Base-by-base conservation (phyloP, 768 basidiomycete genomes). In the Lactarius hengduanensis region DNA sequence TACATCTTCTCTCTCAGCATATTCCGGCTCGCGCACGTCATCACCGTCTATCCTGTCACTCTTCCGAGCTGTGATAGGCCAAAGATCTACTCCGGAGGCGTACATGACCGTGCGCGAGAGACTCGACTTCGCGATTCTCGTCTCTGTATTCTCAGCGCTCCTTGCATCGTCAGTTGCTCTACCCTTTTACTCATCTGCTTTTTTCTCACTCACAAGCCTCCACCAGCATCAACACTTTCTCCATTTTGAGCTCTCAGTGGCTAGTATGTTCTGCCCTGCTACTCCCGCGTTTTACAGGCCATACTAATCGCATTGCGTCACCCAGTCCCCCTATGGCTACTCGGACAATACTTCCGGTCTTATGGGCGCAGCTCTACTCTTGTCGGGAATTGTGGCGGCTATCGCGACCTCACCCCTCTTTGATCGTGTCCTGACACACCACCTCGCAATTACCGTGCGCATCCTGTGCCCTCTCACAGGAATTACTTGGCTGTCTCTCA, bases 381-480 rank as follows among this genome's bases (percentile, higher is more conserved):
- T 92, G 41, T 80, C 87, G 0, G 92, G 93, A 26, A 83, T 94
- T 65, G 75, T 90, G 2, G 82, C 86, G 11, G 88, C 92, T 0
- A 77, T 87, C 36, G 71, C 87, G 58, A 83, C 87, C 0, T 85
- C 92, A 0, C 93, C 92, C 0, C 75, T 93, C 4, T 88, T 92
- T 72, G 92, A 94, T 72, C 86, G 92, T 22, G 84, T 92, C n/a
- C 84, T 94, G 67, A 93, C 90, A 11, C 83, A 87, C 69, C 85
- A 85, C 66, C 80, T 92, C 45, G 89, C 85, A 0, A 68, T 84
- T 13, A 84, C 86, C 3, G 71, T 81, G 62, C 90, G 88, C 63
- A 65, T 84, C 0, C 72, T 91, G 11, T 81, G 86, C 18, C 91
- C 91, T 1, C 73, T 87, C 54, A 78, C 90, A 6, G 87, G 81